Base-by-base conservation (phyloP, 2,329 filamentous ascomycete species). In the Oidium heveae region DNA sequence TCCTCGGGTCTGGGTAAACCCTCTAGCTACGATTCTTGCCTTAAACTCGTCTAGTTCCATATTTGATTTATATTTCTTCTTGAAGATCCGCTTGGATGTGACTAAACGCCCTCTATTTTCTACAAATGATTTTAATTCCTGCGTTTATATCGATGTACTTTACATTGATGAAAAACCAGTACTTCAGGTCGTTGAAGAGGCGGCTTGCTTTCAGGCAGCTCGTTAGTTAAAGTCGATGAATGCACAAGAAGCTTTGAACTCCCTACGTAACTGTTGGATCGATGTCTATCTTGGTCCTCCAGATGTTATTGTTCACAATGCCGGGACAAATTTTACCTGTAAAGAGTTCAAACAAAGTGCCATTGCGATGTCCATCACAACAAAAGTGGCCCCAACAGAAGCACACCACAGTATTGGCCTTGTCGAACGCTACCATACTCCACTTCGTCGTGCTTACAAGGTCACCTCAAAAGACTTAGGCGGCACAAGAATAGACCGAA, bases 241-340 rank as follows among this genome's bases (percentile, higher is more conserved):
- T 15, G 18, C 36, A 5, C 28, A 44, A 22, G 24, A 28, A 15
- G 43, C 33, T 4, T 57, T 52, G 37, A 32, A 57, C 20, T 18
- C 34, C 1, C 34, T 56, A 24, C n/a, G 56, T 0, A 20, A 39
- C 0, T 57, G 36, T 46, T 57, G 50, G 53, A 56, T 56, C 3
- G 50, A 57, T 49, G 47, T 24, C 4, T 57, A 57, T 41, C 28
- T 54, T 24, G 46, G 56, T 10, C 56, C 52, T 1, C 54, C 46
- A 5, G 54, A 57, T 37, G 5, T 34, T 18, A 33, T 54, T 51
- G n/a, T 18, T 18, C 47, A 51, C 22, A 28, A 54, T 28, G 52
- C 24, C n/a, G 56, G 53, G 15, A 53, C 52, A 10, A 57, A 55
- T 18, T 56, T 57, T 28, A 41, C 50, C 12, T 43, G 20, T 18